Evolutionary conservation across 139 green algal species (phyloP).

Genomic region (Closterium sp.): DNA sequence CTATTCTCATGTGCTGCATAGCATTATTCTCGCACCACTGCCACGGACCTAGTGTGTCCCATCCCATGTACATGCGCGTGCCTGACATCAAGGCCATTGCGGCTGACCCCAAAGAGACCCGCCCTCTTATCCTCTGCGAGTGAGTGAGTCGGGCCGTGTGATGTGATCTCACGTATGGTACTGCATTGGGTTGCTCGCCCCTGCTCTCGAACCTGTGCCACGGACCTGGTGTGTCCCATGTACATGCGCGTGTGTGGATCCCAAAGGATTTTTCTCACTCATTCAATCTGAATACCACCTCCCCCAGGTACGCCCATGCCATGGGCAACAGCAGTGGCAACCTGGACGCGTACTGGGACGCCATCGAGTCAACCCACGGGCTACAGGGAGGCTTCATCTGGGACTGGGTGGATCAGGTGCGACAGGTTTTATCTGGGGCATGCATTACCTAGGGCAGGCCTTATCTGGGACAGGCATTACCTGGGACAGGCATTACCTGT

Average conservation of each 20-base stretch:
- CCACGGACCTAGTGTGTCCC: too few relatives aligned
- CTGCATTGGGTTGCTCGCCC: too few relatives aligned
- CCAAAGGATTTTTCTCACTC: too few relatives aligned
- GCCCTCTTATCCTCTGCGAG: too few relatives aligned
- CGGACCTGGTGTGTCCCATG: constrained; percentile 78
- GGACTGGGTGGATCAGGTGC: constrained; percentile 96
- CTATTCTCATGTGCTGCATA: background rate
- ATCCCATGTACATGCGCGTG: too few relatives aligned
- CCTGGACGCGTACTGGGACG: constrained; percentile 85
- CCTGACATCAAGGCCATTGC: too few relatives aligned
- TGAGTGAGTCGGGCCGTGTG: too few relatives aligned
- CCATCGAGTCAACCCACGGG: constrained; percentile 64
- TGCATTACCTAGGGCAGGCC: background rate
- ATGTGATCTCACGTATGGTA: too few relatives aligned
- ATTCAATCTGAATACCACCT: background rate
- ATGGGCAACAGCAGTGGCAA: constrained; percentile 98
- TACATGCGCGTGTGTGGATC: constrained; percentile 48
- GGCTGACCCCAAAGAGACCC: too few relatives aligned
- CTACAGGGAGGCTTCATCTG: constrained; percentile 95
- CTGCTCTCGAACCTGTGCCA: too few relatives aligned
- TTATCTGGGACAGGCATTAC: too few relatives aligned
- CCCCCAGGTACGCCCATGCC: constrained; percentile 68
- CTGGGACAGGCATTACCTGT: background rate
- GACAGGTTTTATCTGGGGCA: background rate
- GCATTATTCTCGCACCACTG: too few relatives aligned